Conservation (phyloP, 352 stramenopile species). For the Globisporangium nagaii region DNA sequence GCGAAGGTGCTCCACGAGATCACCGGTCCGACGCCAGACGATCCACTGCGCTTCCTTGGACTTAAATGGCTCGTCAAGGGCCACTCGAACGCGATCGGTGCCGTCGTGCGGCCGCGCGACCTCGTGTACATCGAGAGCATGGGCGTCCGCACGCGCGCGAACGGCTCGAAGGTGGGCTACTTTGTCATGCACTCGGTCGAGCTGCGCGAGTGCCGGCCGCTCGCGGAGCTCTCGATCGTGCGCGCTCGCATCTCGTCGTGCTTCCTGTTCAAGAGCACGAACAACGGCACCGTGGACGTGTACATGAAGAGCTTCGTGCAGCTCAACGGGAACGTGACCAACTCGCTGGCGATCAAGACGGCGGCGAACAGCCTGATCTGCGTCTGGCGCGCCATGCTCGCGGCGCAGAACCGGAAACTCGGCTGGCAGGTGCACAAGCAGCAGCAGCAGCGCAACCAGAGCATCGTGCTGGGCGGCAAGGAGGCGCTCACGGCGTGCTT, state of each 20-base stretch:
- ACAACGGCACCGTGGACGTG: slow-evolving; percentile 28
- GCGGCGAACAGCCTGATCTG: slow-evolving; percentile 18
- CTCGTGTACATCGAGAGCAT: slow-evolving; percentile 54
- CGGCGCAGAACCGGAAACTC: background rate
- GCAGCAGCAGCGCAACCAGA: background rate
- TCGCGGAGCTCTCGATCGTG: slow-evolving; percentile 25
- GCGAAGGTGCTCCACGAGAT: slow-evolving; percentile 34
- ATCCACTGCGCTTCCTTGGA: slow-evolving; percentile 43
- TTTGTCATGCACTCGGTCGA: slow-evolving; percentile 61
- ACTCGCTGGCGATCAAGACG: slow-evolving; percentile 29
- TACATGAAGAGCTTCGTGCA: slow-evolving; percentile 41
- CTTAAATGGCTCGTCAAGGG: slow-evolving; percentile 33
- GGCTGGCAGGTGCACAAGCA: slow-evolving; percentile 3
- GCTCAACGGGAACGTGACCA: slow-evolving; percentile 31
- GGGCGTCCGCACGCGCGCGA: slow-evolving; percentile 16
- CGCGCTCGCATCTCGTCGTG: slow-evolving; percentile 34
- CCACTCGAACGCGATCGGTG: slow-evolving; percentile 11
- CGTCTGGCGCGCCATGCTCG: slow-evolving; percentile 2
- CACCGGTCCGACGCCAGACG: slow-evolving; percentile 16
- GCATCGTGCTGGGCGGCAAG: background rate
- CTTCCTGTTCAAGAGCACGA: slow-evolving; percentile 25
- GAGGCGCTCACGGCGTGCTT: background rate
- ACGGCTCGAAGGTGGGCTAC: slow-evolving; percentile 28
- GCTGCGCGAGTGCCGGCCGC: slow-evolving; percentile 22
- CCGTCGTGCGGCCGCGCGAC: slow-evolving; percentile 32